These are phyloP conservation scores for Phyllosticta ampelicida DNA, from an alignment of 2,329 filamentous ascomycete genomes.

Conservation along the genomic window DNA sequence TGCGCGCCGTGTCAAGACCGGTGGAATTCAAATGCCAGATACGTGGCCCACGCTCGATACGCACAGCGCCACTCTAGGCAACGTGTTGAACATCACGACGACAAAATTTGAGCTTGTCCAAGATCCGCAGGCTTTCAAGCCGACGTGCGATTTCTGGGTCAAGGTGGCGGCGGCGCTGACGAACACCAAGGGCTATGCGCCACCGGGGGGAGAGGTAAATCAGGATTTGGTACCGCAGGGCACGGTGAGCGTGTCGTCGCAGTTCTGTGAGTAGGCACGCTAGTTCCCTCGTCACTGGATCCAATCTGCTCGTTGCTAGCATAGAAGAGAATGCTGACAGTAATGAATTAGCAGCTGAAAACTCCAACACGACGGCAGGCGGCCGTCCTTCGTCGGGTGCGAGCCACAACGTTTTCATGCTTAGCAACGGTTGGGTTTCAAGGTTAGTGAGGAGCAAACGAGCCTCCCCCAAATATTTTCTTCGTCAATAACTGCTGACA, in stretches of 20 bases:
- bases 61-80: neutral
- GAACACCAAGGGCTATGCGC: neutral
- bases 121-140: neutral
- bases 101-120: neutral
- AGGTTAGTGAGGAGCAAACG: no score
- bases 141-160: neutral
- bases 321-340: no score
- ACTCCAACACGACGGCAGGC: no score
- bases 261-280: slow-evolving; percentile 4
- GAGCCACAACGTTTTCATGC: no score
- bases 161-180: slow-evolving; percentile 1
- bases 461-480: no score
- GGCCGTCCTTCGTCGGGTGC: no score
- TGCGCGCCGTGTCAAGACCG: neutral
- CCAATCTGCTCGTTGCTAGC: no score
- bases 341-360: no score
- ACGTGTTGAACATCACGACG: neutral
- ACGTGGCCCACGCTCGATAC: slow-evolving; percentile 1
- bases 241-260: neutral
- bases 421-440: no score
- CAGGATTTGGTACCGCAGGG: neutral
- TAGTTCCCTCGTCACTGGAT: no score
- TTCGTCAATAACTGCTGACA: no score
- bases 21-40: neutral
- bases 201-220: neutral